phyloP scores from a whole-genome alignment of 306 rosid genomes.

The Pyrus betulifolia region DNA sequence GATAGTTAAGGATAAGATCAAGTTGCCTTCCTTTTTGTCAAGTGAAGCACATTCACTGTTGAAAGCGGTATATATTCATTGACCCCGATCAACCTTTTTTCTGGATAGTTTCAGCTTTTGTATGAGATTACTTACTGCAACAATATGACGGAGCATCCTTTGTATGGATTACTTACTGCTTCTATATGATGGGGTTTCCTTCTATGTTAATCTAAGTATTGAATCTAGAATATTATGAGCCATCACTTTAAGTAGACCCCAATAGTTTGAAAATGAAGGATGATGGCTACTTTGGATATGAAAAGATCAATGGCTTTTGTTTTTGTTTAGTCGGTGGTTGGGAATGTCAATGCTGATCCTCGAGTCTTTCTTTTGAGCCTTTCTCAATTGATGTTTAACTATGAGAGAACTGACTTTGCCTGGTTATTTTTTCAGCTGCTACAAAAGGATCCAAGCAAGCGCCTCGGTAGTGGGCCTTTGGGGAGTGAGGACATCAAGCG shows the following conservation, averaged over 20 bases:
- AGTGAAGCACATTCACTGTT: slow-evolving; percentile 89
- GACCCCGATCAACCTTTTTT: background rate
- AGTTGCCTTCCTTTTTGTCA: slow-evolving; percentile 79
- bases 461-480: slow-evolving; percentile 58
- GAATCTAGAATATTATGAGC: no score
- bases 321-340: background rate
- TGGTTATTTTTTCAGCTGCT: slow-evolving; percentile 49
- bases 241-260: background rate
- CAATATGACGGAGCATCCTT: background rate
- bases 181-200: no score
- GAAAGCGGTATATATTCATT: slow-evolving; percentile 55
- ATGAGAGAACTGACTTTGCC: background rate
- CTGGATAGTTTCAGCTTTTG: background rate
- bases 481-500: slow-evolving; percentile 72
- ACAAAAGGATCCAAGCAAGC: slow-evolving; percentile 62
- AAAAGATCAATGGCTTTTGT: background rate
- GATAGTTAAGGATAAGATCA: slow-evolving; percentile 84
- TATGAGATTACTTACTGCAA: no score
- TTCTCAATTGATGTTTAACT: background rate
- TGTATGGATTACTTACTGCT: background rate
- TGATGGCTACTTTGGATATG: background rate
- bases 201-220: no score
- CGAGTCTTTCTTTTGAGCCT: background rate
- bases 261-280: no score
- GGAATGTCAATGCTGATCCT: background rate